phyloP scores from a whole-genome alignment of 2,329 filamentous ascomycete genomes.

The Neurospora sp. region DNA sequence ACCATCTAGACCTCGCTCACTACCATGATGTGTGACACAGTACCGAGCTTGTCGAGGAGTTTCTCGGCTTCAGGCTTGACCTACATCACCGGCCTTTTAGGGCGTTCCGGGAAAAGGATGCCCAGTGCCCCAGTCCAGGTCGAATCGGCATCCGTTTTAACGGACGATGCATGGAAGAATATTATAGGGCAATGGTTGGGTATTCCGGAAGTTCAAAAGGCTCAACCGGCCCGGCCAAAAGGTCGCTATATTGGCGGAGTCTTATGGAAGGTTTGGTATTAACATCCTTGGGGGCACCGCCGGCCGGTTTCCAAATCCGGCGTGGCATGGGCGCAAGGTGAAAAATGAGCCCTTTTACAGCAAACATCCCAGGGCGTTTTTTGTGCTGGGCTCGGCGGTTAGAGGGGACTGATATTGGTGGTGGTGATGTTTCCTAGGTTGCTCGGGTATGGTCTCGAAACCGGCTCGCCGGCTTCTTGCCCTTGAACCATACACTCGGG shows the following conservation, averaged over 20 bases:
- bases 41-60: not conserved
- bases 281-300: not conserved
- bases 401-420: not conserved
- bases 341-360: not conserved
- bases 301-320: not conserved
- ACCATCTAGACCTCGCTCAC: not conserved
- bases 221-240: not conserved
- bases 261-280: not conserved
- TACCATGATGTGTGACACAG: not conserved
- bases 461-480: not conserved
- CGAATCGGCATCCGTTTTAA: not conserved
- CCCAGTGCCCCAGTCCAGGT: not conserved
- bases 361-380: not conserved
- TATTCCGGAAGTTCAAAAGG: not conserved
- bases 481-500: not conserved
- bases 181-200: not conserved
- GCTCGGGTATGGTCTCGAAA: not conserved
- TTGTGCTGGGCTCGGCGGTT: not conserved
- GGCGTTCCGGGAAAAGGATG: not conserved
- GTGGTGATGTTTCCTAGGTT: not conserved
- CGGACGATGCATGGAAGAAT: not conserved
- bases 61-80: not conserved
- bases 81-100: not conserved
- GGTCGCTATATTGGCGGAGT: not conserved
- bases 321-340: not conserved